Evolutionary conservation across 208 protist species (phyloP).

Genomic region (Trypanosoma caninum): DNA sequence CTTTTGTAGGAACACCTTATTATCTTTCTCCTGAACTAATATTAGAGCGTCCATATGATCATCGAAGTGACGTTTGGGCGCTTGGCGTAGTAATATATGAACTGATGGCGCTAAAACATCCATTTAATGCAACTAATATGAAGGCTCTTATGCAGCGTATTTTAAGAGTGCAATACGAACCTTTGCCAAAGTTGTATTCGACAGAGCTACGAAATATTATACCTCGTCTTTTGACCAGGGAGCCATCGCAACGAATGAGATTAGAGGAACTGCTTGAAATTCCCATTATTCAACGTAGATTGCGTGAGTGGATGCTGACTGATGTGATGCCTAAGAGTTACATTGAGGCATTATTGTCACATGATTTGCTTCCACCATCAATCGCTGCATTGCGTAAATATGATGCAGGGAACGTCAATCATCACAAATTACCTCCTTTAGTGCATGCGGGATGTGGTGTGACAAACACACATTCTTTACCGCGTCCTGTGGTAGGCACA

Average conservation of each 20-base stretch:
- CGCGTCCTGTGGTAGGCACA: too few species aligned
- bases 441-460: too few species aligned
- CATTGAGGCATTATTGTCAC: slow-evolving; percentile 56
- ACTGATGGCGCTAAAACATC: slow-evolving; percentile 79
- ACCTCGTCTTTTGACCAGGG: slow-evolving; percentile 65
- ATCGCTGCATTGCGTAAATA: slow-evolving; percentile 25
- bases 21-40: slow-evolving; percentile 94
- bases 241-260: slow-evolving; percentile 64
- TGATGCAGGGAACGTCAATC: background rate
- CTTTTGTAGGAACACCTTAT: slow-evolving; percentile 94
- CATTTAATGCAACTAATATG: slow-evolving; percentile 89
- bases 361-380: slow-evolving; percentile 53
- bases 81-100: slow-evolving; percentile 91
- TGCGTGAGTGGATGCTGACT: slow-evolving; percentile 74
- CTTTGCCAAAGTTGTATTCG: slow-evolving; percentile 66
- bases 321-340: slow-evolving; percentile 69
- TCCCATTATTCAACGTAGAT: slow-evolving; percentile 58
- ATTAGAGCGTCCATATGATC: slow-evolving; percentile 91
- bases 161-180: slow-evolving; percentile 82
- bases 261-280: slow-evolving; percentile 71
- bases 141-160: slow-evolving; percentile 89
- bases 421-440: too few species aligned
- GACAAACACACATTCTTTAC: too few species aligned
- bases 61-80: slow-evolving; percentile 94
- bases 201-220: slow-evolving; percentile 75